Evolutionary conservation across 139 green algal species (phyloP), one percentile per base, ranked within the genome.

Genomic region (Spirogloea muscicola): DNA sequence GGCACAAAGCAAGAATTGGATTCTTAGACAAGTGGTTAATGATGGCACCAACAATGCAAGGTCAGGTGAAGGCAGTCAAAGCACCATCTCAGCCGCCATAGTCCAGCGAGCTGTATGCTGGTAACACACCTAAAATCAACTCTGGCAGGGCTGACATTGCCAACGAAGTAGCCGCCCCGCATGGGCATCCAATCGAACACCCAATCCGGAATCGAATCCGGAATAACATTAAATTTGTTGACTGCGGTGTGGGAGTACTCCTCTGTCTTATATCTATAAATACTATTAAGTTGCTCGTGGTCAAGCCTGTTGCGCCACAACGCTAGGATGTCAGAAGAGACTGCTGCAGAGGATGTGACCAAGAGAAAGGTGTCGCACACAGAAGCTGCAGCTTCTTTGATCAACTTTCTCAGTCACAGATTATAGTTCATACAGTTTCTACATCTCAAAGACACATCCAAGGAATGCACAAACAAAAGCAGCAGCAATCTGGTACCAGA

Each of bases 141-240:
- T 42, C 74, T 64, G 21, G 74, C 74, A 72, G 74, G 74, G 2
- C 31, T 39, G 7, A 81, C 66, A 37, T 81, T 81, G 29, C 74
- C 74, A 65, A 81, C 71, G 27, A 81, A 75, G 48, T 81, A 81
- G 25, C 74, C 74, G 16, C 74, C 74, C 39, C 36, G 49, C n/a
- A 59, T 38, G 3, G 74, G 74, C 64, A 81, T 71, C 37, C 60
- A 81, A 44, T 81, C 74, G 10, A 81, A 48, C 37, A 81, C 38
- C 74, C 74, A 81, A 40, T 81, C 74, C n/a, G 74, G 74, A 37
- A 81, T 81, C 36, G 74, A 81, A 7, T 81, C 74, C 1, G 74
- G 74, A 21, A 65, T 66, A 7, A 81, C 74, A 46, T 81, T 81
- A 40, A 79, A 81, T 34, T 79, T 79, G 58, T 81, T 81, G 29